Percentiles rank a stretch among this genome's conserved stretches.
Conservation (phyloP, 805 yeast genomes). For the Ogataea angusta region DNA sequence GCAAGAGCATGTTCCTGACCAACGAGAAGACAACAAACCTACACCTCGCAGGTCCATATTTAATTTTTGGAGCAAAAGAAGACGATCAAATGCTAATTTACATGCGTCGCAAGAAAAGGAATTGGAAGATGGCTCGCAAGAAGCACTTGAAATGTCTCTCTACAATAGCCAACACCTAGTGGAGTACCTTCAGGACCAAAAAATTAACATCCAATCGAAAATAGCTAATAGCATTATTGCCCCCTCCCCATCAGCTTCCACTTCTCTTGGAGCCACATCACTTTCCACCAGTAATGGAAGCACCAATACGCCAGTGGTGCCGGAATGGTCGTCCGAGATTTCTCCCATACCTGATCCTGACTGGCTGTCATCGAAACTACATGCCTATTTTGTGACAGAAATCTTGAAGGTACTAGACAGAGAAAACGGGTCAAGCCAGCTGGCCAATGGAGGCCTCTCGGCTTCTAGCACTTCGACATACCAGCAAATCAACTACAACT, state of each 20-base stretch:
- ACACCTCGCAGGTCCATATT: conserved; percentile 6
- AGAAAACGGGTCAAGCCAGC: conserved; percentile 11
- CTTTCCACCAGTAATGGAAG: conserved; percentile 5
- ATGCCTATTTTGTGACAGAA: conserved; percentile 12
- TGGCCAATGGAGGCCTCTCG: conserved; percentile 10
- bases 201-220: conserved; percentile 14
- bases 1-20: not conserved
- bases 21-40: not conserved
- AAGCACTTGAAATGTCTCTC: conserved; percentile 1
- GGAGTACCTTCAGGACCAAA: conserved; percentile 13
- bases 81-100: not conserved
- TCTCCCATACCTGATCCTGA: conserved; percentile 5
- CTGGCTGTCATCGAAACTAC: conserved; percentile 10
- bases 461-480: conserved; percentile 14
- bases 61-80: conserved; percentile 14
- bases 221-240: conserved; percentile 6
- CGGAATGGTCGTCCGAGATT: conserved; percentile 2
- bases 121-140: not conserved
- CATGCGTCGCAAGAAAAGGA: not conserved
- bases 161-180: conserved; percentile 5
- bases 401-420: conserved; percentile 9
- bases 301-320: not conserved
- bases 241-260: conserved; percentile 11
- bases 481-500: conserved; percentile 11
- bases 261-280: conserved; percentile 7